Evolutionary conservation across 768 basidiomycete genomes (phyloP).

Genomic region (Amanita subjunquillea): DNA sequence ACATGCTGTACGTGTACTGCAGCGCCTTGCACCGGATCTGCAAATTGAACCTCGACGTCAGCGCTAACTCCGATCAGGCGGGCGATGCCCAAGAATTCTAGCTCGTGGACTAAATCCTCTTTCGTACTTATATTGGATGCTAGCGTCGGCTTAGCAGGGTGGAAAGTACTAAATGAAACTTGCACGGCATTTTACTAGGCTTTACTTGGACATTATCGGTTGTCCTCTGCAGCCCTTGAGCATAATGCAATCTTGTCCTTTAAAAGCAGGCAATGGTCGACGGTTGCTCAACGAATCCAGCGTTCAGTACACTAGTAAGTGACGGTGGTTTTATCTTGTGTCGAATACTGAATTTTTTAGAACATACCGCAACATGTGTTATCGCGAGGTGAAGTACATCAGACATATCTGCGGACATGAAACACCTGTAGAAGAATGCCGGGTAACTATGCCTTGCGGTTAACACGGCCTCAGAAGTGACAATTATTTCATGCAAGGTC

Average conservation of each 20-base stretch:
- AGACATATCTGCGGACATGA: constrained; percentile 29
- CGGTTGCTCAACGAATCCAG: neutral
- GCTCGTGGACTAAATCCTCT: neutral
- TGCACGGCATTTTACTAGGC: neutral
- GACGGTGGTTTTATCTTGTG: neutral
- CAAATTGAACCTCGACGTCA: neutral
- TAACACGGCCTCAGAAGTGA: neutral
- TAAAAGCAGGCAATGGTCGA: neutral
- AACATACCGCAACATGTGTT: constrained; percentile 25
- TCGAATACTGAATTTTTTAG: neutral
- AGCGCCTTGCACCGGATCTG: neutral
- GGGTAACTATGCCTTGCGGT: constrained; percentile 7
- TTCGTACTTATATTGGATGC: neutral
- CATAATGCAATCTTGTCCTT: neutral
- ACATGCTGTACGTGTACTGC: neutral
- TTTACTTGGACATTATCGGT: neutral
- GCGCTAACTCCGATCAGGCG: neutral
- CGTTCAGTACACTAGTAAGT: neutral
- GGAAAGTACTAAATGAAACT: neutral
- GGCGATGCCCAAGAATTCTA: neutral
- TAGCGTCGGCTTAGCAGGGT: neutral
- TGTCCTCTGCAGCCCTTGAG: neutral
- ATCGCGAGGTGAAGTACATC: constrained; percentile 27
- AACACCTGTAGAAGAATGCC: constrained; percentile 15
- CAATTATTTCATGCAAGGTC: constrained; percentile 18